A percentile compares a stretch with the other conserved stretches of the same genome.
Conservation (phyloP, 768 basidiomycete genomes). For the Tulasnella sp. region DNA sequence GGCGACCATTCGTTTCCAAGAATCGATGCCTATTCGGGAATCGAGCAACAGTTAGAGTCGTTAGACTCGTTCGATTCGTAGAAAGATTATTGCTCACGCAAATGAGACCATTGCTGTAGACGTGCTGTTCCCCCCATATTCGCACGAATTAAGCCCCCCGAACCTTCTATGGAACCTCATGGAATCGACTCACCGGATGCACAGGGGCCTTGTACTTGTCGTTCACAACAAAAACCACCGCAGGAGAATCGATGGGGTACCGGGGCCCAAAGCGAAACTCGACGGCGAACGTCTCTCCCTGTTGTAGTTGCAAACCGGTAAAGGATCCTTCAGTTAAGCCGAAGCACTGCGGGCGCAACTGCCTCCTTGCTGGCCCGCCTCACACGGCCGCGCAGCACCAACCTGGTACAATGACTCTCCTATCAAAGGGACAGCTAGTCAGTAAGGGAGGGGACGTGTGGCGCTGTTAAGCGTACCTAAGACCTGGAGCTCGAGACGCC, state of each 20-base stretch:
- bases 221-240: slow-evolving; percentile 77
- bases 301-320: neutral
- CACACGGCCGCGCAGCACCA: slow-evolving; percentile 15
- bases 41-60: neutral
- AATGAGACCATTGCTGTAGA: slow-evolving; percentile 24
- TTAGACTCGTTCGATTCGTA: neutral
- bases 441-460: neutral
- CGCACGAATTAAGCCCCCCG: neutral
- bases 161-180: neutral
- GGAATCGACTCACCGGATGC: slow-evolving; percentile 58
- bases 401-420: slow-evolving; percentile 79
- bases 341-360: slow-evolving; percentile 1
- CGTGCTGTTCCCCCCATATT: slow-evolving; percentile 18
- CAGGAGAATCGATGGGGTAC: slow-evolving; percentile 84
- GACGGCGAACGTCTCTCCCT: slow-evolving; percentile 74
- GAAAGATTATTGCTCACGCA: neutral
- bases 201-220: slow-evolving; percentile 62
- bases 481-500: slow-evolving; percentile 13
- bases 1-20: slow-evolving; percentile 88
- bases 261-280: slow-evolving; percentile 76
- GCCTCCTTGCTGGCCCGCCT: neutral
- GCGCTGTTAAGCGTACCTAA: neutral
- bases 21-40: slow-evolving; percentile 48
- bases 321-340: neutral
- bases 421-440: slow-evolving; percentile 52